Conservation (phyloP, 179 eudicot species). For the Sideroxylon spinosum region DNA sequence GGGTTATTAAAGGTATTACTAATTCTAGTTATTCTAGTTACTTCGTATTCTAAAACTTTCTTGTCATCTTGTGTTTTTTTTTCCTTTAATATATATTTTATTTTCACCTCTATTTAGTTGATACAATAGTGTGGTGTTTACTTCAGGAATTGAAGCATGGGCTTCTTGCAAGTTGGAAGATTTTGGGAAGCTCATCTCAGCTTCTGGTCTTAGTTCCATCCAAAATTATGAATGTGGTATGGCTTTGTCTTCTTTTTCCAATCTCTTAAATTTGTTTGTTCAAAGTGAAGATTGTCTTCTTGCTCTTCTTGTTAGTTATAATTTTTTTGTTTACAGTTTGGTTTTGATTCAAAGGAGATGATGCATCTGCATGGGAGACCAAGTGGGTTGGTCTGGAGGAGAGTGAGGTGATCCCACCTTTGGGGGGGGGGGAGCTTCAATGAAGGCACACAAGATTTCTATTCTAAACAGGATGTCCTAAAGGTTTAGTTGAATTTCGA, state of each 20-base stretch:
- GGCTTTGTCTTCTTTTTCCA: slow-evolving; percentile 9
- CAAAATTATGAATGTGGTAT: slow-evolving; percentile 93
- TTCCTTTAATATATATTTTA: background rate
- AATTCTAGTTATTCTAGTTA: background rate
- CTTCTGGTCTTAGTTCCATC: slow-evolving; percentile 91
- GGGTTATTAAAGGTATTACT: slow-evolving; percentile 64
- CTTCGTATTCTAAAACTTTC: background rate
- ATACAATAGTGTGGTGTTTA: background rate
- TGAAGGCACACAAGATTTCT: background rate
- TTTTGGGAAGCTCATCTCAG: slow-evolving; percentile 83
- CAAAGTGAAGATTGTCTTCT: background rate
- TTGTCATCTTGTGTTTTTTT: background rate
- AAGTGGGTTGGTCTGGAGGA: background rate
- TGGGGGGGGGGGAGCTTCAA: background rate
- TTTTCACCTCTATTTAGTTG: slow-evolving; percentile 4
- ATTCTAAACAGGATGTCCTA: too few species aligned
- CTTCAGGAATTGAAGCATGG: slow-evolving; percentile 90
- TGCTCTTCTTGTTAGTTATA: background rate
- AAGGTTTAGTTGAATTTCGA: too few species aligned
- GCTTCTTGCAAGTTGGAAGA: slow-evolving; percentile 72
- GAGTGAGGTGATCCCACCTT: background rate
- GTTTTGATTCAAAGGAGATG: background rate
- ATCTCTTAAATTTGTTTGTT: background rate
- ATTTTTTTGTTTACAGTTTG: background rate
- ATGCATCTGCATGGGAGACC: background rate